A percentile compares a stretch with the other conserved stretches of the same genome.
Evolutionary conservation across 2,329 filamentous ascomycete species (phyloP).

Genomic region (Aspergillus puulaauensis): DNA sequence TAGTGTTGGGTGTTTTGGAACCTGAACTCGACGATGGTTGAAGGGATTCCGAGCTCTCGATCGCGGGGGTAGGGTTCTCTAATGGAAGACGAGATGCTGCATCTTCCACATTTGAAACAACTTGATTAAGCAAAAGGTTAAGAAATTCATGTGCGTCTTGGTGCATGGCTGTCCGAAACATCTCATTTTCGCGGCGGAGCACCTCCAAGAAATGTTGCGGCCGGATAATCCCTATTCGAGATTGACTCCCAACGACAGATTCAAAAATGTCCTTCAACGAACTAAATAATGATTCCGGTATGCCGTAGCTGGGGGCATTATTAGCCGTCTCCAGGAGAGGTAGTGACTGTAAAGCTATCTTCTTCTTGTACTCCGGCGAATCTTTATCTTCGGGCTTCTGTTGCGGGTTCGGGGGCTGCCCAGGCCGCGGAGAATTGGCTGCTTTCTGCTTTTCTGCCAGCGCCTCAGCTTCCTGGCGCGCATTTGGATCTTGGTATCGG

Average conservation of each 20-base stretch:
- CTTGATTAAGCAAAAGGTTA: conserved; percentile 90
- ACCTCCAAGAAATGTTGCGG: conserved; percentile 93
- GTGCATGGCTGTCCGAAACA: conserved; percentile 96
- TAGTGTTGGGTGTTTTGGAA: conserved; percentile 62
- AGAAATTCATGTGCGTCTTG: conserved; percentile 98
- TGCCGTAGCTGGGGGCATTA: conserved; percentile 76
- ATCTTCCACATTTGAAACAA: conserved; percentile 91
- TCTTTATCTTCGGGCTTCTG: conserved; percentile 88
- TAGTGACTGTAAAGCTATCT: conserved; percentile 82
- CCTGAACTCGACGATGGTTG: conserved; percentile 52
- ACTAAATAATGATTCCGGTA: conserved; percentile 93
- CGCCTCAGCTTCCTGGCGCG: conserved; percentile 52
- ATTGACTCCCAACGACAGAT: conserved; percentile 76
- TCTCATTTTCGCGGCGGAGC: conserved; percentile 89
- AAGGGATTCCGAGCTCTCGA: conserved; percentile 45
- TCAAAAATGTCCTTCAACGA: conserved; percentile 95
- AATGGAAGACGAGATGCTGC: conserved; percentile 47
- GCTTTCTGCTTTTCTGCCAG: conserved; percentile 48
- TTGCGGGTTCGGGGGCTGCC: conserved; percentile 56
- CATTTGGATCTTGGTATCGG: conserved; percentile 64
- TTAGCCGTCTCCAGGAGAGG: conserved; percentile 86
- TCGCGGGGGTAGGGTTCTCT: conserved; percentile 52
- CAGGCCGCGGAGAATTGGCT: conserved; percentile 35
- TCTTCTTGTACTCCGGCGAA: conserved; percentile 97
- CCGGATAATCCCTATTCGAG: conserved; percentile 84